Percentiles rank a stretch among this genome's conserved stretches.
phyloP scores from a whole-genome alignment of 2,329 filamentous ascomycete genomes.

The Dendrostoma leiphaemia region DNA sequence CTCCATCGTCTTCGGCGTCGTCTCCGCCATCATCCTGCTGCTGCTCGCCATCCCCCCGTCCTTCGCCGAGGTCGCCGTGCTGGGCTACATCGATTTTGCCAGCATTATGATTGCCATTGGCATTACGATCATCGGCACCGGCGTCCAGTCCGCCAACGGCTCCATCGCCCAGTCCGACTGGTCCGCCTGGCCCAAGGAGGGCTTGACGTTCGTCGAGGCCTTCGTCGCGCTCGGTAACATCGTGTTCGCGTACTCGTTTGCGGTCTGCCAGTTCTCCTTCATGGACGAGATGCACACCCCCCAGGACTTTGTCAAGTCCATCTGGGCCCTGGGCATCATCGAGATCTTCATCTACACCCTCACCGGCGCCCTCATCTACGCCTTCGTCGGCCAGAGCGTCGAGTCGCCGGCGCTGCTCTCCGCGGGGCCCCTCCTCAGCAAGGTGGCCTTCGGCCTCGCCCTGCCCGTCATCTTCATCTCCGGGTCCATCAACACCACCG shows the following conservation, averaged over 20 bases:
- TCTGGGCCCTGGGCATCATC: slow-evolving; percentile 59
- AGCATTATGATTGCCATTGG: slow-evolving; percentile 64
- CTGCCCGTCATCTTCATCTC: slow-evolving; percentile 73
- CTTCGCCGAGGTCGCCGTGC: slow-evolving; percentile 47
- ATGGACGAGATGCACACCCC: slow-evolving; percentile 55
- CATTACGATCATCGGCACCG: slow-evolving; percentile 66
- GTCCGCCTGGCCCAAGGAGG: slow-evolving; percentile 44
- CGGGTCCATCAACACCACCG: slow-evolving; percentile 64
- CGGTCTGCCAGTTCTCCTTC: slow-evolving; percentile 51
- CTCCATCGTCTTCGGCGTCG: slow-evolving; percentile 43
- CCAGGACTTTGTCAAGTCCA: slow-evolving; percentile 48
- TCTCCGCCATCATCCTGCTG: slow-evolving; percentile 45
- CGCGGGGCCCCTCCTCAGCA: slow-evolving; percentile 56
- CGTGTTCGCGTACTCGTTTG: slow-evolving; percentile 65
- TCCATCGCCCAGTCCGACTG: slow-evolving; percentile 30
- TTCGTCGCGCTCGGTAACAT: slow-evolving; percentile 67
- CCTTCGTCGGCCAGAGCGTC: slow-evolving; percentile 63
- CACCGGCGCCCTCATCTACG: slow-evolving; percentile 66
- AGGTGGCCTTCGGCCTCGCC: slow-evolving; percentile 68
- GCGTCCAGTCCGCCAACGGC: slow-evolving; percentile 37
- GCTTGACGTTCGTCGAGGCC: slow-evolving; percentile 48
- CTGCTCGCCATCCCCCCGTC: slow-evolving; percentile 45
- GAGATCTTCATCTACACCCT: slow-evolving; percentile 66
- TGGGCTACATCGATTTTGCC: slow-evolving; percentile 55
- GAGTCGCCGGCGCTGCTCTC: slow-evolving; percentile 67